These are phyloP conservation scores for Chlorella ohadii DNA, from an alignment of 139 green algal species.

Conservation along the genomic window DNA sequence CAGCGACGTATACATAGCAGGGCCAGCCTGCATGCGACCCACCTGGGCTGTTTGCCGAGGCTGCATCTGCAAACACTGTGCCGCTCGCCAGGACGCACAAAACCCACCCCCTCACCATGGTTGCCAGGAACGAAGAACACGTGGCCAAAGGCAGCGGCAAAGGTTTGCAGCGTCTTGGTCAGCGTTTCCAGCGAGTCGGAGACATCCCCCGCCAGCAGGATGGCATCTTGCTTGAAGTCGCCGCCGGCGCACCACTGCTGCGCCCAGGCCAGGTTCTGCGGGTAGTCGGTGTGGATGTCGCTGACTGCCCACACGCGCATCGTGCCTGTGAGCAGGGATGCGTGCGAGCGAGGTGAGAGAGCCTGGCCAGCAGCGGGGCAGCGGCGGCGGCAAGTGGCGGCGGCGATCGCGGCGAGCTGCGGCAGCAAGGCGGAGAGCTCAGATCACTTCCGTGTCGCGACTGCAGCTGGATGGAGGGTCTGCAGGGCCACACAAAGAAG, in stretches of 20 bases:
- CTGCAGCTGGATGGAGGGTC: too few species aligned
- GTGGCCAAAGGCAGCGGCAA: conserved; percentile 52
- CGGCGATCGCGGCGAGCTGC: too few species aligned
- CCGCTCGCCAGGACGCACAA: background rate
- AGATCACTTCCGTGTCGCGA: too few species aligned
- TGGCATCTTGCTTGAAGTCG: conserved; percentile 41
- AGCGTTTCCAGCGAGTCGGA: conserved; percentile 66
- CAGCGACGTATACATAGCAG: too few species aligned
- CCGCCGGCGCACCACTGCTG: background rate
- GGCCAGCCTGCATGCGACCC: too few species aligned
- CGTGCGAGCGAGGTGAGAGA: too few species aligned
- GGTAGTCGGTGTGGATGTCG: conserved; percentile 83
- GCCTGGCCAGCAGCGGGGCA: too few species aligned
- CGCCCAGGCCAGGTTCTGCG: conserved; percentile 61
- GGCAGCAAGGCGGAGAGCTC: too few species aligned
- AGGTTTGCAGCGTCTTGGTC: conserved; percentile 52
- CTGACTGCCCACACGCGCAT: conserved; percentile 66
- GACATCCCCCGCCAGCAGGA: conserved; percentile 84
- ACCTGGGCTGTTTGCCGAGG: too few species aligned
- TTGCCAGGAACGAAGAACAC: conserved; percentile 82
- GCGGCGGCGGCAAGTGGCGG: too few species aligned
- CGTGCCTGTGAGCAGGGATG: background rate
- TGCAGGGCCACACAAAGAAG: too few species aligned
- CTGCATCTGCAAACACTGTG: too few species aligned
- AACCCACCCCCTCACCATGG: conserved; percentile 47